phyloP scores from a whole-genome alignment of 139 green algal genomes.

The Diplosphaera chodatii region DNA sequence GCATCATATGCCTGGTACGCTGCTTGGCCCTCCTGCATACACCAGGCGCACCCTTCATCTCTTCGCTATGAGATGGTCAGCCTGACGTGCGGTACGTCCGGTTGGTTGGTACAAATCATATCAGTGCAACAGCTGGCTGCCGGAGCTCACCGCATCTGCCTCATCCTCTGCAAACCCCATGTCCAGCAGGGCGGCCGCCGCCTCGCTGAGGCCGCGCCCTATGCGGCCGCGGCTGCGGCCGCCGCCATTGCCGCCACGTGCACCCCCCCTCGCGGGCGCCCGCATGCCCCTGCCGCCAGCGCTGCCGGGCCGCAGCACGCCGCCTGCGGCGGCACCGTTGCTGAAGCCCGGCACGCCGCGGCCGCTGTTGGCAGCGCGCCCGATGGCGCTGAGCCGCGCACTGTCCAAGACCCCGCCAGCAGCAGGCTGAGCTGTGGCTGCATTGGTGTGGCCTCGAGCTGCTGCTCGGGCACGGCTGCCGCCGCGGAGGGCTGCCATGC shows the following conservation, averaged over 20 bases:
- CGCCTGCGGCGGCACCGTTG: not conserved
- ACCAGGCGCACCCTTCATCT: too few species aligned
- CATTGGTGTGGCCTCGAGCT: not conserved
- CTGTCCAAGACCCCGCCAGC: not conserved
- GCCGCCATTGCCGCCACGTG: conserved; percentile 7
- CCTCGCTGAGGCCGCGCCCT: conserved; percentile 47
- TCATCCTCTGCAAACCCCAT: conserved; percentile 47
- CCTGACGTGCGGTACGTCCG: too few species aligned
- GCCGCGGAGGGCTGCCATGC: not conserved
- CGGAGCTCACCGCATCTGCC: not conserved
- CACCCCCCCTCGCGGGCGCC: not conserved
- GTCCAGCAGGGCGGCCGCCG: conserved; percentile 66
- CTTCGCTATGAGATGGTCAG: too few species aligned
- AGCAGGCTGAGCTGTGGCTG: conserved; percentile 6
- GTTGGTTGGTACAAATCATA: too few species aligned
- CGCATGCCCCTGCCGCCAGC: conserved; percentile 1
- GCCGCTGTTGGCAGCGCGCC: too few species aligned
- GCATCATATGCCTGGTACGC: not conserved
- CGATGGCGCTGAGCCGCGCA: not conserved
- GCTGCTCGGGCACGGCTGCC: conserved; percentile 2
- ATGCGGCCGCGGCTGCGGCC: conserved; percentile 2
- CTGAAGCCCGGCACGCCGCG: conserved; percentile 2
- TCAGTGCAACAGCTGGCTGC: not conserved
- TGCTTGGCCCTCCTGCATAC: conserved; percentile 11
- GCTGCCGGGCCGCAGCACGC: conserved; percentile 6